phyloP scores from a whole-genome alignment of 345 rosid genomes.

The Adansonia digitata region DNA sequence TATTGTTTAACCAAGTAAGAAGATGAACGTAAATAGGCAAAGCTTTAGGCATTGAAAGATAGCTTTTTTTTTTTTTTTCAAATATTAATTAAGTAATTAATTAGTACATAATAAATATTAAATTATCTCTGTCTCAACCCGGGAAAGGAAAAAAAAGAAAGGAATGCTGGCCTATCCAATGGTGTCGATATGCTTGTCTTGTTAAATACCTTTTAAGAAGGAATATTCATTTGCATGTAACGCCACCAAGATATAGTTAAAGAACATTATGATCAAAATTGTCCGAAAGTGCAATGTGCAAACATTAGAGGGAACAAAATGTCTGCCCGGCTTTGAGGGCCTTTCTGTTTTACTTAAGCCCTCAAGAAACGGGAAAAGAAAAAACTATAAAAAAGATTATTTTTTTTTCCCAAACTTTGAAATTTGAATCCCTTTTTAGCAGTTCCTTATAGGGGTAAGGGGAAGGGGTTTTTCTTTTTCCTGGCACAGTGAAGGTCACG shows the following conservation, averaged over 20 bases:
- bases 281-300: conserved; percentile 16
- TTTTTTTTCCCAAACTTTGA: background rate
- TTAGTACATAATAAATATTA: background rate
- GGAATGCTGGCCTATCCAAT: background rate
- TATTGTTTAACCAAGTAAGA: background rate
- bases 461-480: too few species aligned
- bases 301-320: conserved; percentile 22
- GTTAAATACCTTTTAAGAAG: conserved; percentile 11
- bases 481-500: too few species aligned
- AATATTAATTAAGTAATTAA: background rate
- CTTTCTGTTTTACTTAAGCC: conserved; percentile 1
- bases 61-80: background rate
- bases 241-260: conserved; percentile 13
- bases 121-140: background rate
- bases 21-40: background rate
- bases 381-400: background rate
- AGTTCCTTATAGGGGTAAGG: background rate
- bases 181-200: conserved; percentile 7
- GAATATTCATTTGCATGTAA: conserved; percentile 17
- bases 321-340: conserved; percentile 4
- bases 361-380: background rate
- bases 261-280: conserved; percentile 9
- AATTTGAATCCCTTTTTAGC: background rate
- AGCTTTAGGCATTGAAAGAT: background rate
- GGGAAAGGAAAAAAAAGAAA: background rate